Conservation (phyloP, 345 rosid species). For the Melaleuca alternifolia region DNA sequence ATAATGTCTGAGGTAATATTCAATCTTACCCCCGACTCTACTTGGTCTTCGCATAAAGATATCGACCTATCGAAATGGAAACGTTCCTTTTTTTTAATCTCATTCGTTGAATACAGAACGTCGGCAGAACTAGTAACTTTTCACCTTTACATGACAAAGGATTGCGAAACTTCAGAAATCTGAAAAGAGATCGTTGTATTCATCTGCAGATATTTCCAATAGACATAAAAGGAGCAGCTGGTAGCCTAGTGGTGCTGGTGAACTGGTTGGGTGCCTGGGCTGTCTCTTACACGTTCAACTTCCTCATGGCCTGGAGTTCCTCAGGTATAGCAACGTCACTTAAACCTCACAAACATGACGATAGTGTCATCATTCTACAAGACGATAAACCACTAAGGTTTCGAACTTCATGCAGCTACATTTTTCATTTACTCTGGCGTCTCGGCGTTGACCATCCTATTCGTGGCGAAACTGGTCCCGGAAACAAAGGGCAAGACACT, state of each 20-base stretch:
- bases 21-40: background rate
- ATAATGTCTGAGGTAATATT: conserved; percentile 84
- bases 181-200: background rate
- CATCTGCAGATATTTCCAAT: conserved; percentile 70
- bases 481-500: conserved; percentile 93
- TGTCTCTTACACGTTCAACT: conserved; percentile 80
- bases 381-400: background rate
- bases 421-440: conserved; percentile 60
- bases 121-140: background rate
- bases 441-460: conserved; percentile 46
- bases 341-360: background rate
- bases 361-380: background rate
- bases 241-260: conserved; percentile 87
- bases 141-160: background rate
- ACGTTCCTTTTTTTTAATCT: background rate
- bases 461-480: conserved; percentile 71
- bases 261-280: conserved; percentile 95
- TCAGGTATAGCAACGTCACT: conserved; percentile 26
- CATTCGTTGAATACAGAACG: background rate
- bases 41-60: background rate
- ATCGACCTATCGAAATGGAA: background rate
- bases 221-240: conserved; percentile 75
- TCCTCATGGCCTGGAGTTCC: conserved; percentile 73
- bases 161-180: background rate
- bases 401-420: conserved; percentile 44